Evolutionary conservation across 2,329 filamentous ascomycete species (phyloP).

Genomic region (Rasamsonia emersonii): DNA sequence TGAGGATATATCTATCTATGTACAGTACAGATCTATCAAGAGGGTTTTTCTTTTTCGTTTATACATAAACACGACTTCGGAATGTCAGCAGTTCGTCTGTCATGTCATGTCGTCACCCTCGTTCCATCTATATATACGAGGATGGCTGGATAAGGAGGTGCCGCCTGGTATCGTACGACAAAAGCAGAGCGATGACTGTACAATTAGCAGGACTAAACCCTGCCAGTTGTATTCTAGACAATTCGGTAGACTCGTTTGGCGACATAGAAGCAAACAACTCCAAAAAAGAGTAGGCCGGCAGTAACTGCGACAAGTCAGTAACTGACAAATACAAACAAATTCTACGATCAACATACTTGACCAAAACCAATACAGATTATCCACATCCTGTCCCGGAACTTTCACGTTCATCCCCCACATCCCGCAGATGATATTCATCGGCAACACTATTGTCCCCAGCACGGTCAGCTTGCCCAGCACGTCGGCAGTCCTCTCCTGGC

Average conservation of each 20-base stretch:
- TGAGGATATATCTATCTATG: too few species aligned
- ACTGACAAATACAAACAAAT: neutral
- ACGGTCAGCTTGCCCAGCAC: slow-evolving; percentile 92
- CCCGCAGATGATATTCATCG: slow-evolving; percentile 98
- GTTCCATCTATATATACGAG: too few species aligned
- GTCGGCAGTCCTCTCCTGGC: slow-evolving; percentile 90
- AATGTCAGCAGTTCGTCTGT: too few species aligned
- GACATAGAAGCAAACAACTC: slow-evolving; percentile 62
- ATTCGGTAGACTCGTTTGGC: slow-evolving; percentile 72
- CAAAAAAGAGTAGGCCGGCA: slow-evolving; percentile 63
- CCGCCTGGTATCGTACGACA: too few species aligned
- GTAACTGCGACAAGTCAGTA: slow-evolving; percentile 40
- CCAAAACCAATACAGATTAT: slow-evolving; percentile 69
- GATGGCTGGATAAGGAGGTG: too few species aligned
- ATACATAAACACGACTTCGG: too few species aligned
- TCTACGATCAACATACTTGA: slow-evolving; percentile 34
- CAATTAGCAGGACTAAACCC: too few species aligned
- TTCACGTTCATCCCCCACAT: slow-evolving; percentile 99
- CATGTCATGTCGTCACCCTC: too few species aligned
- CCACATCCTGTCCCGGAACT: slow-evolving; percentile 82
- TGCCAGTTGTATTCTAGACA: slow-evolving; percentile 45
- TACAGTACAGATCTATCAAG: too few species aligned
- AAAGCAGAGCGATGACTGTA: too few species aligned
- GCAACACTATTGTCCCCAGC: slow-evolving; percentile 89
- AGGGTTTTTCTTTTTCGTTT: too few species aligned